Conservation (phyloP, 768 basidiomycete species). For the Podaxis pistillaris region DNA sequence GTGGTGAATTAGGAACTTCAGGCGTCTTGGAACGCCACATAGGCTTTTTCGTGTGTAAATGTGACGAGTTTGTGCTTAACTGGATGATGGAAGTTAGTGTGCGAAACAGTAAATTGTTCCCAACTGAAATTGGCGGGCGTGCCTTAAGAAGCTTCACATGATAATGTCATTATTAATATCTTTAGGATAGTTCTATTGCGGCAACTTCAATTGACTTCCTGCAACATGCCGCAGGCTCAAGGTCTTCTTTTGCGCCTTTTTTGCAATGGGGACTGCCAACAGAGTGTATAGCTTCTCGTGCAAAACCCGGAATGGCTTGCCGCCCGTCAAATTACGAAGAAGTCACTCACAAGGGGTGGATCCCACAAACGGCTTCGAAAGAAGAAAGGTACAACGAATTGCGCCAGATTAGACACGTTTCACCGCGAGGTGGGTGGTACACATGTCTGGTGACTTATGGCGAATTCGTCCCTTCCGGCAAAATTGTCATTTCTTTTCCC, state of each 20-base stretch:
- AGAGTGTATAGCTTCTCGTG: background rate
- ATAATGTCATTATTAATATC: too few species aligned
- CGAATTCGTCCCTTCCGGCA: background rate
- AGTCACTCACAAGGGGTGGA: background rate
- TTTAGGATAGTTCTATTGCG: too few species aligned
- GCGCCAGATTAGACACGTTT: background rate
- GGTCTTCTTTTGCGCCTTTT: too few species aligned
- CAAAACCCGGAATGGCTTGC: background rate
- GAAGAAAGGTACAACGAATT: background rate
- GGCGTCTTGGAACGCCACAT: background rate
- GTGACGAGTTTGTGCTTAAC: too few species aligned
- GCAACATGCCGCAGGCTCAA: too few species aligned
- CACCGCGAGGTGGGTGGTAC: background rate
- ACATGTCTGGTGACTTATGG: background rate
- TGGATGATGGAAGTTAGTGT: too few species aligned
- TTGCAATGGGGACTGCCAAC: too few species aligned
- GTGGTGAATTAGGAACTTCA: background rate
- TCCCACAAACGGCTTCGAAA: background rate
- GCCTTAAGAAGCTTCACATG: too few species aligned
- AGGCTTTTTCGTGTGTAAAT: too few species aligned
- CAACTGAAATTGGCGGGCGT: too few species aligned
- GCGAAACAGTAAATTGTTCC: too few species aligned
- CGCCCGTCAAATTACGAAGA: background rate
- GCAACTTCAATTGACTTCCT: too few species aligned
- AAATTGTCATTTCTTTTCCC: background rate